Evolutionary conservation across 768 basidiomycete genomes (phyloP), one percentile per base, ranked within the genome.

Genomic region (Lentinula raphanica): DNA sequence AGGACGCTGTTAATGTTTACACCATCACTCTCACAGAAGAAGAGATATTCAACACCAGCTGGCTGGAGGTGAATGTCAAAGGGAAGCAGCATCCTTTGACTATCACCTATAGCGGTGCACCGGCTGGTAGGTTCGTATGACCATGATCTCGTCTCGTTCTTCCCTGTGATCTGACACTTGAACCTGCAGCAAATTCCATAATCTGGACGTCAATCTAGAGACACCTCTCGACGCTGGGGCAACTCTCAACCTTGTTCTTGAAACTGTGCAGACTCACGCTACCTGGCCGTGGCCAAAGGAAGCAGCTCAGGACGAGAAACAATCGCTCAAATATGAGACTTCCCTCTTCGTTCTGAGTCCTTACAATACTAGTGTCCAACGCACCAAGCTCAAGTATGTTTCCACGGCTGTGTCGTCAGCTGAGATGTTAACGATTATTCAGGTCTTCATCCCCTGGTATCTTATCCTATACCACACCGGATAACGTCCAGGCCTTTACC

Each of bases 301-400:
- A 54, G 90, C 89, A 21, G 70, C 76, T 4, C 95, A 97, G 73
- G 74, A 76, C 45, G 92, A 93, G 19, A 81, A 84, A 1, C 94
- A 95, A 69, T 81, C 83, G 29, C 77, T 97, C 59, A 85, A 88
- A 67, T 96, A 92, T 68, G 75, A 78, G 51, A 81, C 87, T 0
- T 84, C 87, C 68, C 75, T 94, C 9, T 88, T 94, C 68, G 85
- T 95, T 19, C 74, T 92, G 58, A 94, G 91, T 66, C 90, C 90
- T 38, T 98, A 97, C 69, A 69, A 75, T 31, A 93, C 93, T 23
- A 71, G 80, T 45, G 84, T 90, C 21, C 93, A 96, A 70, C 82
- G 92, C 46, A 88, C 91, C 19, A 97, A 96, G 76, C 71, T 97
- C 63, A 85, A 85, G 94, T 94, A 64, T 46, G 87, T 74, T 13